Conservation (phyloP, 2,329 filamentous ascomycete species). For the Fusarium acutatum region DNA sequence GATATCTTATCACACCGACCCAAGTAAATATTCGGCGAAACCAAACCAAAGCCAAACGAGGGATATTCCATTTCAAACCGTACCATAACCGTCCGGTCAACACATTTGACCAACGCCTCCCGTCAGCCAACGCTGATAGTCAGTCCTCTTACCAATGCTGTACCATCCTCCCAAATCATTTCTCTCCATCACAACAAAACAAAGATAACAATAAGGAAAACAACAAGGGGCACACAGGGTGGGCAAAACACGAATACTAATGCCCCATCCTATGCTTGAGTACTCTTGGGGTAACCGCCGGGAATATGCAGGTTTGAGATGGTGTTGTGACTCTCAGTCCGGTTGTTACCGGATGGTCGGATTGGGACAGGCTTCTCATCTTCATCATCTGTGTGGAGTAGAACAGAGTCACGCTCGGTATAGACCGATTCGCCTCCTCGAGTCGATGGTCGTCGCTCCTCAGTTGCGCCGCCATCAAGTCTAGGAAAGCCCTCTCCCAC, state of each 20-base stretch:
- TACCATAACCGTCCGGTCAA: background rate
- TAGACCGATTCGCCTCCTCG: conserved; percentile 23
- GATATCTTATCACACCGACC: background rate
- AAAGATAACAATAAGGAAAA: conserved; percentile 21
- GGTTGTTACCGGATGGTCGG: conserved; percentile 40
- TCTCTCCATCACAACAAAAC: background rate
- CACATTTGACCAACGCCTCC: conserved; percentile 36
- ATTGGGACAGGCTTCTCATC: conserved; percentile 26
- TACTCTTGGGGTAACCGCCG: conserved; percentile 67
- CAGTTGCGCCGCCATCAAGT: conserved; percentile 15
- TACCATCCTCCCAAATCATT: conserved; percentile 10
- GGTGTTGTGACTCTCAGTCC: conserved; percentile 59
- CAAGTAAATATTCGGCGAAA: background rate
- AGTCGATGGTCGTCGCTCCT: conserved; percentile 8
- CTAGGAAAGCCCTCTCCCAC: conserved; percentile 39
- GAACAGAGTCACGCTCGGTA: conserved; percentile 34
- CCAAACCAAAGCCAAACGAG: conserved; percentile 30
- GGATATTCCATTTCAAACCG: conserved; percentile 20
- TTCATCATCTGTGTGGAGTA: conserved; percentile 37
- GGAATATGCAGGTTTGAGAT: conserved; percentile 75
- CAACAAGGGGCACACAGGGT: conserved; percentile 6
- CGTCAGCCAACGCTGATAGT: background rate
- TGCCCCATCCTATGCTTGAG: conserved; percentile 57
- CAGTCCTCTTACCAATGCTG: background rate
- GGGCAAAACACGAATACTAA: conserved; percentile 16